Conservation (phyloP, 805 yeast genomes). For the Yamadazyma sp. region DNA sequence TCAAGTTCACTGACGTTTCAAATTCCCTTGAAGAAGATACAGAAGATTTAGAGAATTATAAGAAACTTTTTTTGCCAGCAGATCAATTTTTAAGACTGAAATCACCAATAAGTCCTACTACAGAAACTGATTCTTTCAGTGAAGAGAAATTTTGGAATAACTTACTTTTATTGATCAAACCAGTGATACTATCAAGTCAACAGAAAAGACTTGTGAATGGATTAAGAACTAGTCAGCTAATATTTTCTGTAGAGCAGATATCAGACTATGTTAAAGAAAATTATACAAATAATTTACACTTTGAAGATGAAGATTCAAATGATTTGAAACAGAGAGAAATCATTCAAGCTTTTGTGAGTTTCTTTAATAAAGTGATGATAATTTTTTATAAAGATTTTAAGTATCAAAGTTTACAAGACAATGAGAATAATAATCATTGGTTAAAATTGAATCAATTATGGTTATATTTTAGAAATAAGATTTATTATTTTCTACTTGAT, state of each 20-base stretch:
- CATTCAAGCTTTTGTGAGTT: constrained; percentile 24
- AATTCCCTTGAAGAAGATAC: constrained; percentile 20
- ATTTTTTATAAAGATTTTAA: constrained; percentile 21
- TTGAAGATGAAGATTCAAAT: constrained; percentile 14
- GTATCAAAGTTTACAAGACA: neutral
- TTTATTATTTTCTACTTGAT: constrained; percentile 21
- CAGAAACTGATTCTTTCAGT: constrained; percentile 8
- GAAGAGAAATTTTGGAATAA: constrained; percentile 15
- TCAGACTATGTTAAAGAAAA: constrained; percentile 17
- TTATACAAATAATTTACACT: constrained; percentile 3
- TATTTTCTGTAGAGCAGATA: constrained; percentile 28
- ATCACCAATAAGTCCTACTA: constrained; percentile 13
- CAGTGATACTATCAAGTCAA: constrained; percentile 24
- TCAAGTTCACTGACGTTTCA: constrained; percentile 33
- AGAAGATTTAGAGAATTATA: constrained; percentile 22
- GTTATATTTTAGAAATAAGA: constrained; percentile 26
- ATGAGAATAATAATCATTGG: constrained; percentile 19
- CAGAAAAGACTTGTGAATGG: constrained; percentile 22
- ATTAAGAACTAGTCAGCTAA: constrained; percentile 18
- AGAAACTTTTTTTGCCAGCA: constrained; percentile 30
- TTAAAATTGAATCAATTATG: constrained; percentile 18
- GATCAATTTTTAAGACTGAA: constrained; percentile 30
- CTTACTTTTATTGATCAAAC: constrained; percentile 19
- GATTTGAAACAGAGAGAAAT: constrained; percentile 27
- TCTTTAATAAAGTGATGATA: constrained; percentile 22